Evolutionary conservation across 306 rosid genomes (phyloP).

Genomic region (Trichosanthes truncata): DNA sequence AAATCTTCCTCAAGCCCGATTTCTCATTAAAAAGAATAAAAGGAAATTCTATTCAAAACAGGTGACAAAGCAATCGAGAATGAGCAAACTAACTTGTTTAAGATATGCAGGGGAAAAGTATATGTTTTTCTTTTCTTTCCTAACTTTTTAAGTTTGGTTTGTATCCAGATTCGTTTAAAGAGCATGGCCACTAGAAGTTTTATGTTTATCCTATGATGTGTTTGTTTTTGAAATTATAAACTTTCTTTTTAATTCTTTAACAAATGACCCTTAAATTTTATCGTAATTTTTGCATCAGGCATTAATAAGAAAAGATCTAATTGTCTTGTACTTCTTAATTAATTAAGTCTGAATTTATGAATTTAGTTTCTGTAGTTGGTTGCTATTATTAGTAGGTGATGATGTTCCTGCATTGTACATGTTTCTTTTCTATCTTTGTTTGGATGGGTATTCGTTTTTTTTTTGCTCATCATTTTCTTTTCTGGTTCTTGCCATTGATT

Average conservation of each 20-base stretch:
- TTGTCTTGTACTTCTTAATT: background rate
- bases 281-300: background rate
- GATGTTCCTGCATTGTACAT: background rate
- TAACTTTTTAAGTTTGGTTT: background rate
- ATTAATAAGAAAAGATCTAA: background rate
- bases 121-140: background rate
- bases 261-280: background rate
- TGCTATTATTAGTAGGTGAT: background rate
- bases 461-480: background rate
- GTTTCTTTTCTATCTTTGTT: background rate
- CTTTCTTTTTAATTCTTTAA: background rate
- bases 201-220: background rate
- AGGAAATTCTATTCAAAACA: background rate
- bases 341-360: background rate
- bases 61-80: background rate
- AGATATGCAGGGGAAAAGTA: background rate
- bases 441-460: background rate
- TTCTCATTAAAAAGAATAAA: background rate
- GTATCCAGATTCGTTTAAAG: background rate
- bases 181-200: background rate
- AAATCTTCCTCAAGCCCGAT: background rate
- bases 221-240: background rate
- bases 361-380: background rate
- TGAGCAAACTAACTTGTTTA: background rate
- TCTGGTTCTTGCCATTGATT: background rate